Evolutionary conservation across 2,329 filamentous ascomycete genomes (phyloP).

Genomic region (Pseudopithomyces maydicus): DNA sequence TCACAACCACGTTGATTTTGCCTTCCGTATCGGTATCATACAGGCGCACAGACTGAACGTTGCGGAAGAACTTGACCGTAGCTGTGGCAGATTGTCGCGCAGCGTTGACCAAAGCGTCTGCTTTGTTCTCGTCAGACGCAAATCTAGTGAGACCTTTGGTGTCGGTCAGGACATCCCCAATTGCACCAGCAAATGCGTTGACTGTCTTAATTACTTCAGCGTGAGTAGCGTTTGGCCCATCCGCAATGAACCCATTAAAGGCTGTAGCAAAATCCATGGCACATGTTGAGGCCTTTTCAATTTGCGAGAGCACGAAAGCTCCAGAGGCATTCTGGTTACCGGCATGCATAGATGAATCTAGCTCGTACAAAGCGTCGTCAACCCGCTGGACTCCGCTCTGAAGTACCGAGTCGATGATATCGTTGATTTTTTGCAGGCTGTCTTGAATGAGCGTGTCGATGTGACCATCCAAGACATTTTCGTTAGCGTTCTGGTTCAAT

Average conservation of each 20-base stretch:
- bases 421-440: constrained; percentile 91
- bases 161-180: constrained; percentile 93
- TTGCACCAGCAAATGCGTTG: constrained; percentile 85
- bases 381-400: constrained; percentile 92
- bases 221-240: constrained; percentile 88
- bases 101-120: constrained; percentile 80
- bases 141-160: constrained; percentile 93
- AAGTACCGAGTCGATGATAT: constrained; percentile 95
- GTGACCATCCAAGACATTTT: constrained; percentile 83
- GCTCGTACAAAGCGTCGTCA: constrained; percentile 94
- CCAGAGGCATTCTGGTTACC: constrained; percentile 98
- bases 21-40: constrained; percentile 88
- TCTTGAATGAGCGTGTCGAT: constrained; percentile 87
- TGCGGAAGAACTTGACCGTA: constrained; percentile 93
- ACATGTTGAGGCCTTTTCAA: constrained; percentile 92
- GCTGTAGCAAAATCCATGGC: constrained; percentile 97
- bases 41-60: constrained; percentile 89
- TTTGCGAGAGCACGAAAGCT: constrained; percentile 91
- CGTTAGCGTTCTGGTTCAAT: constrained; percentile 65
- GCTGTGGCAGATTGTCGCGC: constrained; percentile 84
- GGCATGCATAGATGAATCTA: constrained; percentile 97
- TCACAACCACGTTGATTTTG: constrained; percentile 96
- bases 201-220: constrained; percentile 92
- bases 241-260: constrained; percentile 98
- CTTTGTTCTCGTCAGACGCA: constrained; percentile 93